phyloP scores from a whole-genome alignment of 257 asterid species.

The Euphrasia confusa region DNA sequence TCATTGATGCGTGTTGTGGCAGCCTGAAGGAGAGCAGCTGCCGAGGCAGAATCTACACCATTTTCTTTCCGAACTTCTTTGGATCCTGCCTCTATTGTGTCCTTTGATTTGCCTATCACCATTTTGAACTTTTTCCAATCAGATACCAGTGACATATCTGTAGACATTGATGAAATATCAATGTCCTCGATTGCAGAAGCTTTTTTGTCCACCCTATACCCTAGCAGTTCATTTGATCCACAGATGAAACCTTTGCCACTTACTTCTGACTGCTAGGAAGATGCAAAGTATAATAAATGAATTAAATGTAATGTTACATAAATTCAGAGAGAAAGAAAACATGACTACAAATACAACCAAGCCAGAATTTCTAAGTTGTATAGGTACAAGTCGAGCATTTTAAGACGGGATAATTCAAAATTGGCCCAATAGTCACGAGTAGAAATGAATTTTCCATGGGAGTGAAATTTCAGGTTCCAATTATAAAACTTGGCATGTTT shows the following conservation, averaged over 20 bases:
- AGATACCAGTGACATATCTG: constrained; percentile 51
- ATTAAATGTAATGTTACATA: constrained; percentile 8
- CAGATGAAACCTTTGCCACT: constrained; percentile 39
- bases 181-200: constrained; percentile 33
- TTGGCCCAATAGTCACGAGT: constrained; percentile 2
- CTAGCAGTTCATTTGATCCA: constrained; percentile 40
- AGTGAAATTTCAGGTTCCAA: constrained; percentile 1
- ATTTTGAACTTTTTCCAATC: constrained; percentile 86
- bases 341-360: not conserved
- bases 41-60: constrained; percentile 73
- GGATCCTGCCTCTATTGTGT: constrained; percentile 40
- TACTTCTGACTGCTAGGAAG: constrained; percentile 54
- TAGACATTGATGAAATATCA: constrained; percentile 22
- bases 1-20: constrained; percentile 71
- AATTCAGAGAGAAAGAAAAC: not conserved
- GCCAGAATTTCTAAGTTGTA: not conserved
- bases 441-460: not conserved
- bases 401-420: constrained; percentile 4
- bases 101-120: constrained; percentile 83
- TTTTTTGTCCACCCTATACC: constrained; percentile 36
- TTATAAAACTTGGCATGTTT: not conserved
- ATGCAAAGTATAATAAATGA: constrained; percentile 1
- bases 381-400: constrained; percentile 3
- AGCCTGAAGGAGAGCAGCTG: constrained; percentile 89
- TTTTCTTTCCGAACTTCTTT: constrained; percentile 37